Evolutionary conservation across 1,139 yeast genomes (phyloP), one percentile per base, ranked within the genome.

Genomic region (Pichia sp.): DNA sequence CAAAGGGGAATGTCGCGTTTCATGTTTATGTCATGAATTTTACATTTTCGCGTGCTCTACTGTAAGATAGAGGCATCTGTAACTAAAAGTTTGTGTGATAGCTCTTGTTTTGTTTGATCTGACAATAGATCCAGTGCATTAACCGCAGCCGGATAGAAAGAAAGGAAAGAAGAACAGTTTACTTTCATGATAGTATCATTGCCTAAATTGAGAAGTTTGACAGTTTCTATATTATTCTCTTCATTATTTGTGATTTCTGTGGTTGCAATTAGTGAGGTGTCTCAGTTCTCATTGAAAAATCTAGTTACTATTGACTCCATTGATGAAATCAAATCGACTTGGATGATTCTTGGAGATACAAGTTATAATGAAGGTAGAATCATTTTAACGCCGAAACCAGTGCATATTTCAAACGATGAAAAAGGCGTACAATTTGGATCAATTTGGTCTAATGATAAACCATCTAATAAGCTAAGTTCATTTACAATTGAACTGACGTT

Each of bases 401-500:
- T 24, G 3, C 55, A 57, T 16, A 52, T 58, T 2, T 47, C 61
- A 7, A 55, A 55, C 18, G 45, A 49, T 20, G 53, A 51, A 9
- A 35, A 45, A 9, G 49, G 51, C n/a, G 56, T 60, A 3, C 49
- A 68, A 9, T 50, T 52, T n/a, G 84, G 83, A 7, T 63, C 77
- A 0, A 48, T 82, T 3, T 80, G 85, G 84, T 68, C 77, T 8
- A 39, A 24, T 1, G 15, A 39, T 42, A 52, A 15, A 51, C 73
- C 49, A 55, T 63, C 34, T 15, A 24, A 18, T 32, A 32, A 23
- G 8, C 63, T 63, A 3, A 59, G 72, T 11, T 76, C 77, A 38
- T 82, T 85, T 74, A 78, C 88, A 0, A 56, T 79, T 13, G 89
- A 83, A 57, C 60, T 77, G 43, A 74, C 82, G 2, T 73, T 82